Percentiles rank a stretch among this genome's conserved stretches.
These are phyloP conservation scores for Fragaria ananassa DNA, from an alignment of 306 rosid genomes.

Conservation along the genomic window DNA sequence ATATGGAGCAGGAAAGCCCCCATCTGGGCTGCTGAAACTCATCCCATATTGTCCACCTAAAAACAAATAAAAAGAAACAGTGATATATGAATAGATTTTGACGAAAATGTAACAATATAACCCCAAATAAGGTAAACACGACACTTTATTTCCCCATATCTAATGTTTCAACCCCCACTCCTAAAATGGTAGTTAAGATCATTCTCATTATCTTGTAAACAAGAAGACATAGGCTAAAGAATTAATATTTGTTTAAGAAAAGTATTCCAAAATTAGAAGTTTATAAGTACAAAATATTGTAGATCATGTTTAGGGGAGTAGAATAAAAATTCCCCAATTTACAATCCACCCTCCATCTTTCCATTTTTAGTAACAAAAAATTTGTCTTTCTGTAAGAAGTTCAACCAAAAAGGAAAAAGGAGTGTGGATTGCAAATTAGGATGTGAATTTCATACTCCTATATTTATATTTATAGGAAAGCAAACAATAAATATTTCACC, in stretches of 20 bases:
- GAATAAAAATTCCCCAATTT: no score
- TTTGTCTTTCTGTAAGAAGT: no score
- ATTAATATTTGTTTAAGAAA: neutral
- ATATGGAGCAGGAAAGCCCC: constrained; percentile 50
- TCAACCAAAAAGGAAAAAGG: no score
- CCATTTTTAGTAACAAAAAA: no score
- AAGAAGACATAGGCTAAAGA: neutral
- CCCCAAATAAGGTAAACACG: neutral
- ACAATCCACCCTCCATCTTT: no score
- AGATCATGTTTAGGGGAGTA: neutral
- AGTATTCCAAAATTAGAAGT: neutral
- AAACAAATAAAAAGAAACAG: constrained; percentile 26
- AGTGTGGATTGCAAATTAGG: no score
- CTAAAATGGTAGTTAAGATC: neutral
- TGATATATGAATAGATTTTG: constrained; percentile 19
- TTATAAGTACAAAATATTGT: neutral
- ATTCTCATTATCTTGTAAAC: neutral
- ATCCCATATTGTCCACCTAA: constrained; percentile 72
- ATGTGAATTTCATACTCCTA: no score
- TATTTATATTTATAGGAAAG: neutral
- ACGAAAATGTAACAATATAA: neutral
- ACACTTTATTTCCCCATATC: neutral
- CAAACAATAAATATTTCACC: neutral
- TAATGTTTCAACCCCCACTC: neutral
- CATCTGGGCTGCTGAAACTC: constrained; percentile 50